phyloP scores from a whole-genome alignment of 2,329 filamentous ascomycete genomes.

The Ramularia endophylla region DNA sequence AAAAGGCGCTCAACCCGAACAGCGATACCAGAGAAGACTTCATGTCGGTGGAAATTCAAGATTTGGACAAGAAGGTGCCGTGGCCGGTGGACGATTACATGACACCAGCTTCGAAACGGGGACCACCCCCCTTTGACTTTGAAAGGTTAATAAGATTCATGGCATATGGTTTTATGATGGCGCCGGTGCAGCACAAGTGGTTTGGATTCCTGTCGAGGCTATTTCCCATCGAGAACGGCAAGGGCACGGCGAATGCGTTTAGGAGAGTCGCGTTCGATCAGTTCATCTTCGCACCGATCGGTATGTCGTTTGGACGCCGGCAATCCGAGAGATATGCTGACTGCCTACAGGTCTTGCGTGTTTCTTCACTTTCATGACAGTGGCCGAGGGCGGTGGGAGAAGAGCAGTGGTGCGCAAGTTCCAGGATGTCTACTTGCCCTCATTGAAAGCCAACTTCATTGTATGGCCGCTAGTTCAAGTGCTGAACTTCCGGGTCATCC shows the following conservation, averaged over 20 bases:
- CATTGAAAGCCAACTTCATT: conserved; percentile 90
- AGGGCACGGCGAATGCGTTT: conserved; percentile 62
- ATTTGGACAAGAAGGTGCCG: conserved; percentile 75
- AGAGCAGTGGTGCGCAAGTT: conserved; percentile 78
- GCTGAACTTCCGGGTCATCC: conserved; percentile 92
- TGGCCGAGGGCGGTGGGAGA: conserved; percentile 84
- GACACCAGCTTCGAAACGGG: conserved; percentile 48
- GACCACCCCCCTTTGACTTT: conserved; percentile 87
- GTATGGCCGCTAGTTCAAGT: conserved; percentile 96
- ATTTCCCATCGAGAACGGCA: conserved; percentile 67
- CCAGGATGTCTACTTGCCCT: conserved; percentile 86
- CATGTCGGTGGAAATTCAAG: conserved; percentile 80
- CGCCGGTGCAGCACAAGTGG: conserved; percentile 92
- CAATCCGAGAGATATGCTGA: background rate
- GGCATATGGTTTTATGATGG: conserved; percentile 96
- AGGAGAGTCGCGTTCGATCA: conserved; percentile 93
- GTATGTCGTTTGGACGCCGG: conserved; percentile 38
- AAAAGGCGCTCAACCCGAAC: conserved; percentile 15
- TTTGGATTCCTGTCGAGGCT: conserved; percentile 75
- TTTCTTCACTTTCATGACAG: conserved; percentile 96
- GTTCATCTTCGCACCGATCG: conserved; percentile 84
- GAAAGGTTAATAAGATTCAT: conserved; percentile 92
- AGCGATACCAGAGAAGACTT: conserved; percentile 59
- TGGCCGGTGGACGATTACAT: conserved; percentile 61
- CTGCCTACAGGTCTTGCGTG: conserved; percentile 57